Evolutionary conservation across 139 green algal genomes (phyloP).

Genomic region (Diplosphaera chodatii): DNA sequence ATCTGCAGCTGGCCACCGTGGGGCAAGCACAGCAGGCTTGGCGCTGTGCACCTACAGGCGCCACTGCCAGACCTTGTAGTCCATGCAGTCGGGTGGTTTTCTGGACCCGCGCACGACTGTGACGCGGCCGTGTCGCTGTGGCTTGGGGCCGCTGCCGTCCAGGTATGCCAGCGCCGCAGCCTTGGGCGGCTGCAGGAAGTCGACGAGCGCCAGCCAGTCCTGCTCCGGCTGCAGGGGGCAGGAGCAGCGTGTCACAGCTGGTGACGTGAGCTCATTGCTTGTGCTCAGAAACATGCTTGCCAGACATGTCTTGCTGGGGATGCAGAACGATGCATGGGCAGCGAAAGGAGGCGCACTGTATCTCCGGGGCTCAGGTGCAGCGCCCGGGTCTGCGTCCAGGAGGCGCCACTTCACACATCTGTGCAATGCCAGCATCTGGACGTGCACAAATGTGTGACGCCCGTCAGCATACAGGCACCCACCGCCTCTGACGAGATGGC

Average conservation of each 20-base stretch:
- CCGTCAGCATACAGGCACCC: background rate
- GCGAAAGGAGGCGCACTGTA: no score
- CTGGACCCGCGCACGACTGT: background rate
- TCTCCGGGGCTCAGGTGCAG: no score
- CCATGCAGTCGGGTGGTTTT: constrained; percentile 21
- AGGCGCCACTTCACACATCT: no score
- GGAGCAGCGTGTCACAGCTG: no score
- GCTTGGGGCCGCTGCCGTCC: constrained; percentile 8
- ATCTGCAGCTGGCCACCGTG: no score
- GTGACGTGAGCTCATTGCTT: no score
- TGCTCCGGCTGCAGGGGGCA: constrained; percentile 6
- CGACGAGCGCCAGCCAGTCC: constrained; percentile 13
- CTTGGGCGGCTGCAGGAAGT: constrained; percentile 18
- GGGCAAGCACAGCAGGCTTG: no score
- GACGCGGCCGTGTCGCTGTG: constrained; percentile 10
- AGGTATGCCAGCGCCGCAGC: constrained; percentile 20
- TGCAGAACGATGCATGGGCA: no score
- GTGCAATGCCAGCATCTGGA: no score
- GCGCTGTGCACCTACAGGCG: no score
- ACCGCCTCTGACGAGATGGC: background rate
- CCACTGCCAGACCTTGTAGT: constrained; percentile 18
- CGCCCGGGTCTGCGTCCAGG: no score
- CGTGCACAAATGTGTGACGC: no score
- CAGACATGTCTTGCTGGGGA: background rate
- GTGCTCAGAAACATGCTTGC: background rate